Evolutionary conservation across 2,329 filamentous ascomycete genomes (phyloP).

Genomic region (Cyphellophora europaea): DNA sequence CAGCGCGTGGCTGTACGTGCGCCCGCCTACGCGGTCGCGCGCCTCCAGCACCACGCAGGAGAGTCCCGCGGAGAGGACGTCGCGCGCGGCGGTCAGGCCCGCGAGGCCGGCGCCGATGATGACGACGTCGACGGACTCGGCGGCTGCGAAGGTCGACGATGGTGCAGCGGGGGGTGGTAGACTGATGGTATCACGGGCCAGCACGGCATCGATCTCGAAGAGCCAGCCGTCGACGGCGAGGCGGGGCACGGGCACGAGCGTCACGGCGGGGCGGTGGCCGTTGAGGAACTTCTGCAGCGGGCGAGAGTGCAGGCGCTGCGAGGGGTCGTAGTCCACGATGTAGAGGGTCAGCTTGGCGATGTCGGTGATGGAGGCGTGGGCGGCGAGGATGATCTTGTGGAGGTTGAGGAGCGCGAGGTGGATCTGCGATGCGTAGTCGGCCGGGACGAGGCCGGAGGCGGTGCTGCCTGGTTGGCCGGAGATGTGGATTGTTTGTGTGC

Average conservation of each 20-base stretch:
- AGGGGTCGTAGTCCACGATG: conserved; percentile 35
- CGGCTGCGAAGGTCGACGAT: conserved; percentile 43
- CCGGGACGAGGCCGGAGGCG: conserved; percentile 24
- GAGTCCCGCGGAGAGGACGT: conserved; percentile 22
- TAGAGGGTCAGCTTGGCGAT: conserved; percentile 34
- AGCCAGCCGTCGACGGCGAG: conserved; percentile 31
- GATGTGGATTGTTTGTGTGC: conserved; percentile 4
- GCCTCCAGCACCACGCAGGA: conserved; percentile 31
- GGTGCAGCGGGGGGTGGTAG: no score
- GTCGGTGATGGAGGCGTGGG: conserved; percentile 27
- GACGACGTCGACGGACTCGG: conserved; percentile 26
- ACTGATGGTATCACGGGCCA: no score
- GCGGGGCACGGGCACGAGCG: conserved; percentile 32
- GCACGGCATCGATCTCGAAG: conserved; percentile 37
- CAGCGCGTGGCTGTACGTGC: conserved; percentile 24
- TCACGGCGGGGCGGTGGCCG: conserved; percentile 33
- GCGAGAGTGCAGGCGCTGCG: conserved; percentile 26
- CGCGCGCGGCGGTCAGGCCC: conserved; percentile 27
- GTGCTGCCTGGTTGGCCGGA: conserved; percentile 28
- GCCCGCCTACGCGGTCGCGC: conserved; percentile 34
- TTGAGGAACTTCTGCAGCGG: conserved; percentile 29
- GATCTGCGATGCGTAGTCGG: conserved; percentile 33
- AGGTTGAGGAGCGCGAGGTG: conserved; percentile 31
- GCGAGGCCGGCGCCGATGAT: conserved; percentile 31
- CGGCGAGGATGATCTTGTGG: conserved; percentile 25